Conservation (phyloP, 768 basidiomycete species). For the Boletellus ananas region DNA sequence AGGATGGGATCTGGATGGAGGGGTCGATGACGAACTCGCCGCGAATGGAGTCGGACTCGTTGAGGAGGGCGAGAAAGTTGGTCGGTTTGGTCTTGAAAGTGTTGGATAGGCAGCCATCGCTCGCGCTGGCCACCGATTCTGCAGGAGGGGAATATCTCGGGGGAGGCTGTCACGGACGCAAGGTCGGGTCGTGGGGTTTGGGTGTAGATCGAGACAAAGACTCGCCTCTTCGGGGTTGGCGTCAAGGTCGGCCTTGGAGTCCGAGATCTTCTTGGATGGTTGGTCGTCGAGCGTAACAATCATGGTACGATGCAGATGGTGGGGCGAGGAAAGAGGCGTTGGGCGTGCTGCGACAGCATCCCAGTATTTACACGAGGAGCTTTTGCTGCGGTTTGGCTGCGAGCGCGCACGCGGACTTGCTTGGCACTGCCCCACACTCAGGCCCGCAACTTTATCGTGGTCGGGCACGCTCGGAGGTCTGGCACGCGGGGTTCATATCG, state of each 20-base stretch:
- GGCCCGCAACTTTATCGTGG: no score
- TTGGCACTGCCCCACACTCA: no score
- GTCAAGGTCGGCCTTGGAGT: not conserved
- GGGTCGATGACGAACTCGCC: slow-evolving; percentile 45
- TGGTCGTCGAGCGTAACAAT: slow-evolving; percentile 1
- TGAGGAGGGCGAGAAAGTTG: slow-evolving; percentile 20
- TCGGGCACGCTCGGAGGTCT: no score
- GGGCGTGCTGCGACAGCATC: not conserved
- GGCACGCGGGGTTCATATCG: no score
- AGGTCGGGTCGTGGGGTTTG: not conserved
- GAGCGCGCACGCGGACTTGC: no score
- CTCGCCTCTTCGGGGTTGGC: slow-evolving; percentile 5
- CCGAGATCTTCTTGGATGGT: not conserved
- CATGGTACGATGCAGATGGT: slow-evolving; percentile 4
- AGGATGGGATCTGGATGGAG: slow-evolving; percentile 34
- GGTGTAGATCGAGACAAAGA: not conserved
- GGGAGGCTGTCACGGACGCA: slow-evolving; percentile 14
- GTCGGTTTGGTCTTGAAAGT: slow-evolving; percentile 27
- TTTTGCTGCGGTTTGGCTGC: no score
- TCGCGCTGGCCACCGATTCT: not conserved
- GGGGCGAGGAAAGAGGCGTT: not conserved
- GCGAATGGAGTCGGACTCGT: slow-evolving; percentile 3
- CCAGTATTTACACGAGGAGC: no score
- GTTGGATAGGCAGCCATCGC: not conserved
- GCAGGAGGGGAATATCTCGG: slow-evolving; percentile 18